Evolutionary conservation across 441 rosid genomes (phyloP).

Genomic region (Gossypium lobatum): DNA sequence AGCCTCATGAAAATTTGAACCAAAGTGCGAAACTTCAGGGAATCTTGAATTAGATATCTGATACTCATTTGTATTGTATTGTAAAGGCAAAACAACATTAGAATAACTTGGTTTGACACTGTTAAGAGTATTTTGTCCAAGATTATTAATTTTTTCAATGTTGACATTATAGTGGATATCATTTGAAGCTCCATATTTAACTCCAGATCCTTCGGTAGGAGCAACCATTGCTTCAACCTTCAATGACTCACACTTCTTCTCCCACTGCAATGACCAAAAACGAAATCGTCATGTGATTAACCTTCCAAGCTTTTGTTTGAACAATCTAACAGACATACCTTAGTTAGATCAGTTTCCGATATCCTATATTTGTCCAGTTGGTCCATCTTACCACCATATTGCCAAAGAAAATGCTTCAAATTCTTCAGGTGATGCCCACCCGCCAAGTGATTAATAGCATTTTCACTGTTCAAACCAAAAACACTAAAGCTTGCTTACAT

Average conservation of each 20-base stretch:
- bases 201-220: conserved; percentile 32
- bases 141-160: conserved; percentile 40
- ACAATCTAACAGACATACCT: conserved; percentile 33
- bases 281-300: background rate
- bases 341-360: conserved; percentile 46
- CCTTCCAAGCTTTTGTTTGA: conserved; percentile 5
- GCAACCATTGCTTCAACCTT: conserved; percentile 36
- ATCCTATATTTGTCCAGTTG: conserved; percentile 47
- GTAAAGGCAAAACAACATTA: conserved; percentile 90
- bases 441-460: conserved; percentile 50
- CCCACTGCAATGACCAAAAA: conserved; percentile 60
- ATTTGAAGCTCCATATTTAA: conserved; percentile 42
- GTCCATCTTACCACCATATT: conserved; percentile 61
- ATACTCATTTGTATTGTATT: conserved; percentile 65
- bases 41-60: conserved; percentile 58
- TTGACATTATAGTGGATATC: conserved; percentile 68
- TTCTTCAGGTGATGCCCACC: conserved; percentile 55
- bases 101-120: conserved; percentile 32
- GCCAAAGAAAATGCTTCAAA: conserved; percentile 75
- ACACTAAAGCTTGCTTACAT: background rate
- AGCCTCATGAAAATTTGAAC: conserved; percentile 24
- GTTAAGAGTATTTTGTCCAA: conserved; percentile 34
- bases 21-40: conserved; percentile 31
- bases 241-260: conserved; percentile 51
- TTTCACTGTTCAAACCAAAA: conserved; percentile 22